Conservation (phyloP, 176 grass and related monocot species). For the Puccinellia tenuiflora region DNA sequence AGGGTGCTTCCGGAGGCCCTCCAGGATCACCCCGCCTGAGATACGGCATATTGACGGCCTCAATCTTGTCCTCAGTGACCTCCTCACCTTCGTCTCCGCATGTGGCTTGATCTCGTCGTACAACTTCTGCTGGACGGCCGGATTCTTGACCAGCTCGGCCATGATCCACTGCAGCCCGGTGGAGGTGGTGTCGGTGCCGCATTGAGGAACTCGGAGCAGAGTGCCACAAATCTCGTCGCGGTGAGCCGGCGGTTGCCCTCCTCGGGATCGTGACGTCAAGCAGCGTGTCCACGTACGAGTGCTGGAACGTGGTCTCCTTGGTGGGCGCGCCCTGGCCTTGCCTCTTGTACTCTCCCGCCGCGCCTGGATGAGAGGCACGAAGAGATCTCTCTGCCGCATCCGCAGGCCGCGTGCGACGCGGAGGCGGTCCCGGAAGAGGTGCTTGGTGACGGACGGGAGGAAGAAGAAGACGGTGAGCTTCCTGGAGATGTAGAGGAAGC, state of each 20-base stretch:
- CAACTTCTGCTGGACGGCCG: slow-evolving; percentile 31
- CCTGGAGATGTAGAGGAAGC: neutral
- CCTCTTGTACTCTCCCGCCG: neutral
- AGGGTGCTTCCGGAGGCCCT: slow-evolving; percentile 45
- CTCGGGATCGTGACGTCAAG: slow-evolving; percentile 27
- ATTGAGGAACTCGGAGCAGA: no score
- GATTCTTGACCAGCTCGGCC: slow-evolving; percentile 67
- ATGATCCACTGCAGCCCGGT: slow-evolving; percentile 73
- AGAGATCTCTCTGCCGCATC: neutral
- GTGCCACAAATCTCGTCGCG: no score
- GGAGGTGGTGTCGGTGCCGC: slow-evolving; percentile 54
- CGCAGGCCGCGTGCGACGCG: neutral
- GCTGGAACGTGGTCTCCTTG: neutral
- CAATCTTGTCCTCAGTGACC: neutral
- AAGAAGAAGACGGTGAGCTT: neutral
- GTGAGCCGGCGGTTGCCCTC: no score
- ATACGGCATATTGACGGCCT: slow-evolving; percentile 26
- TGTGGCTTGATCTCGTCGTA: slow-evolving; percentile 27
- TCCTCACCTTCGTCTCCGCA: neutral
- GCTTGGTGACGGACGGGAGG: neutral
- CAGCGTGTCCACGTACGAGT: slow-evolving; percentile 53
- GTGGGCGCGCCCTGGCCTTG: neutral
- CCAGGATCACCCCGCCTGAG: slow-evolving; percentile 51
- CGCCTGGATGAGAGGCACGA: neutral
- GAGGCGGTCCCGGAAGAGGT: neutral